phyloP scores from a whole-genome alignment of 352 stramenopile species.

The Globisporangium ultimum region DNA sequence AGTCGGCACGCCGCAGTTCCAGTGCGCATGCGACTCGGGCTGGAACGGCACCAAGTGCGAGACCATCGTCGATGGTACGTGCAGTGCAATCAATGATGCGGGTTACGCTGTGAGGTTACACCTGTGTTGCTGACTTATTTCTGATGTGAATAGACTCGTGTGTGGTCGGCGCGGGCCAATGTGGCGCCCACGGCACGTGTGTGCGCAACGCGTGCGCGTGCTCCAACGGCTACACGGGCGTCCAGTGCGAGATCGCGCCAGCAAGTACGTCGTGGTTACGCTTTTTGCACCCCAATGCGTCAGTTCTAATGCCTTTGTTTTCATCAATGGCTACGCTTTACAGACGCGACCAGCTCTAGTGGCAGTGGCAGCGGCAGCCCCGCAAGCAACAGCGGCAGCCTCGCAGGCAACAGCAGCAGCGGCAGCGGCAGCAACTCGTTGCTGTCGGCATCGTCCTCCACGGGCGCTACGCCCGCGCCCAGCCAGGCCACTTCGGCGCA shows the following conservation, averaged over 20 bases:
- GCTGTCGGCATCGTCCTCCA: slow-evolving; percentile 9
- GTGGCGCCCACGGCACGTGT: slow-evolving; percentile 42
- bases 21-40: slow-evolving; percentile 61
- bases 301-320: too few species aligned
- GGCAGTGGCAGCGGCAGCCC: slow-evolving; percentile 1
- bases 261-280: slow-evolving; percentile 17
- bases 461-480: not conserved
- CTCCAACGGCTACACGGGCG: slow-evolving; percentile 33
- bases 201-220: slow-evolving; percentile 34
- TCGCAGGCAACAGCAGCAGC: slow-evolving; percentile 5
- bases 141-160: slow-evolving; percentile 29
- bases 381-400: slow-evolving; percentile 5
- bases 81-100: too few species aligned
- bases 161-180: slow-evolving; percentile 36
- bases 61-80: slow-evolving; percentile 41
- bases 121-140: not conserved
- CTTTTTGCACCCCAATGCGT: not conserved
- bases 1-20: slow-evolving; percentile 35
- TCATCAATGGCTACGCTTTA: too few species aligned
- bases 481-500: slow-evolving; percentile 13
- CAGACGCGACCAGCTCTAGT: slow-evolving; percentile 5
- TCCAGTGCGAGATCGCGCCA: slow-evolving; percentile 46
- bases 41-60: slow-evolving; percentile 71
- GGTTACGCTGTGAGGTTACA: not conserved
- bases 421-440: slow-evolving; percentile 5